Evolutionary conservation across 768 basidiomycete species (phyloP), one percentile per base, ranked within the genome.

Genomic region (Psilocybe tampanensis): DNA sequence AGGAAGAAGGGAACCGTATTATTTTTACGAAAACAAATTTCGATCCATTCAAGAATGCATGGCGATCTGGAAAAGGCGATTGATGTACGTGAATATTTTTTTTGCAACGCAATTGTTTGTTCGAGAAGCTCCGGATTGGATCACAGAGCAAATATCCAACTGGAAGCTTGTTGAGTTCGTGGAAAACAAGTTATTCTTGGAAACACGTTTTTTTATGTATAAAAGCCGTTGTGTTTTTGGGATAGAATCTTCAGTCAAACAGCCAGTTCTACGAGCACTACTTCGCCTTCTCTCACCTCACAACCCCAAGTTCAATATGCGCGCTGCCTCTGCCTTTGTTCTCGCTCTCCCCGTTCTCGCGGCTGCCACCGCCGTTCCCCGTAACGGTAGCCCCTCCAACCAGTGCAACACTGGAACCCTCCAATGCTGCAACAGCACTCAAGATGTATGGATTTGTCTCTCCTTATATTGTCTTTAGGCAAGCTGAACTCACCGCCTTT

Each of bases 361-460:
- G 26, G 63, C 64, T 29, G 67, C 68, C 63, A 67, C 36, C 49
- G 64, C 64, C 36, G 29, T 67, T 12, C 65, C 66, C 41, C 68
- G 66, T 41, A 60, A 45, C 48, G 56, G 52, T 48, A 54, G 54
- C 29, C 59, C 59, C 15, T 56, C 56, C 50, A 60, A 64, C 51
- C 63, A 67, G 54, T 69, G 68, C 66, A 66, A 66, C 59, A 69
- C 67, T 13, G 72, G 70, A 8, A 21, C 34, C 19, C 45, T 74
- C 34, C 66, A 70, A 54, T 73, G 72, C 66, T 72, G 70, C 60
- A 59, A 64, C 47, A 62, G 58, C 24, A 50, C 52, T 18, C 55
- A 63, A 56, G 50, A 24, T 55, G 71, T 68, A 41, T 61, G 68
- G 52, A 12, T 18, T 13, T 4, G 29, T 29, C 22, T 15, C 32